A percentile compares a stretch with the other conserved stretches of the same genome.
Conservation (phyloP, 2,329 filamentous ascomycete genomes). For the Hymenoscyphus salicellus region DNA sequence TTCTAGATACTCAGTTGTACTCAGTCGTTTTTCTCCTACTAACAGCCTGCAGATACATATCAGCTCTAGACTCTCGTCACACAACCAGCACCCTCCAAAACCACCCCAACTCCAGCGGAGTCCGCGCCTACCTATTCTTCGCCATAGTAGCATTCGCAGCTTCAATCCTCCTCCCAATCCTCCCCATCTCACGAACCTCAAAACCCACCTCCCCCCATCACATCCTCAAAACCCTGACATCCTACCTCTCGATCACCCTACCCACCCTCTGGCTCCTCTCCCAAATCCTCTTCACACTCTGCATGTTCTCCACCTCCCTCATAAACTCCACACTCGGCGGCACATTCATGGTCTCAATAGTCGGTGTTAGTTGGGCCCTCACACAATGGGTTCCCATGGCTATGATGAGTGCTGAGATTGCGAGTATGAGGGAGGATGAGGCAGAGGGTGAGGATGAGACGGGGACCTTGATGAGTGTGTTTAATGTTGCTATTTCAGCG, state of each 20-base stretch:
- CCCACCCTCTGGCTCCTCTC: constrained; percentile 21
- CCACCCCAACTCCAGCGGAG: constrained; percentile 7
- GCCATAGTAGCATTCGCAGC: constrained; percentile 9
- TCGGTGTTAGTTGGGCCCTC: constrained; percentile 34
- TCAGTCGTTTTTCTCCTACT: too few species aligned
- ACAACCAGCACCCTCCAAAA: constrained; percentile 5
- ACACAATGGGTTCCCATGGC: constrained; percentile 36
- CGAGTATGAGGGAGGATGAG: constrained; percentile 1
- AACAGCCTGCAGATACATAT: constrained; percentile 5
- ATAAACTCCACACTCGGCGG: constrained; percentile 16
- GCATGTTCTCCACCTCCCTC: constrained; percentile 26
- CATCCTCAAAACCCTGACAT: neutral
- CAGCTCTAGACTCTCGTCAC: neutral
- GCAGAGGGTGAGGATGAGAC: constrained; percentile 9
- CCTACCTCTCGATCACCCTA: constrained; percentile 4
- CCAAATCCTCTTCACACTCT: constrained; percentile 24
- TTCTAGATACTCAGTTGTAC: too few species aligned
- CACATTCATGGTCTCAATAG: constrained; percentile 19
- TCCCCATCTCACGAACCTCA: neutral
- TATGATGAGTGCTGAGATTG: constrained; percentile 32
- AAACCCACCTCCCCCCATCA: neutral
- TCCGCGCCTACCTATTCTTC: constrained; percentile 12
- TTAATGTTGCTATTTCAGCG: constrained; percentile 20
- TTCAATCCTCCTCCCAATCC: constrained; percentile 6
- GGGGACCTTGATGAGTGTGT: constrained; percentile 18